phyloP scores from a whole-genome alignment of 768 basidiomycete genomes.

The Amanita exitialis region DNA sequence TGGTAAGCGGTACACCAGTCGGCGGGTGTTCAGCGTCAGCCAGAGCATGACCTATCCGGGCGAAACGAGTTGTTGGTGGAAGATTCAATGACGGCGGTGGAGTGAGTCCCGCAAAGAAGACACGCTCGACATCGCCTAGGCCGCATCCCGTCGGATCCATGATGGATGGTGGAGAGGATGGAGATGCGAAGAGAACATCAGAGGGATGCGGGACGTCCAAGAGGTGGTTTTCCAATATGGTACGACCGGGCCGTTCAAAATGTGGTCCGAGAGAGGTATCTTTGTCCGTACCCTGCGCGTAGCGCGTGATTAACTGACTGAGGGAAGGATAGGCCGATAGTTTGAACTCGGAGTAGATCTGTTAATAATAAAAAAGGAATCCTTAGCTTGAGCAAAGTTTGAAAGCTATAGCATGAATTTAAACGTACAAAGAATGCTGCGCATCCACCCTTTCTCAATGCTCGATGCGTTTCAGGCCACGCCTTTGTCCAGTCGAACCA shows the following conservation, averaged over 20 bases:
- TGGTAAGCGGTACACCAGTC: slow-evolving; percentile 25
- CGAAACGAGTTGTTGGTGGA: slow-evolving; percentile 6
- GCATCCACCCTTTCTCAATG: slow-evolving; percentile 52
- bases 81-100: background rate
- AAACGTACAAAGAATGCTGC: slow-evolving; percentile 62
- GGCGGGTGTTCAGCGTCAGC: slow-evolving; percentile 13
- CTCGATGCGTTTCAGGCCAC: slow-evolving; percentile 58
- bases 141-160: slow-evolving; percentile 14
- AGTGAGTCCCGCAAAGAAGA: slow-evolving; percentile 48
- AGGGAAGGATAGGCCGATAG: slow-evolving; percentile 49
- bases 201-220: slow-evolving; percentile 54
- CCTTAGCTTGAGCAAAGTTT: too few species aligned
- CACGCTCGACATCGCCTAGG: slow-evolving; percentile 35
- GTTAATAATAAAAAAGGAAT: too few species aligned
- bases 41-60: slow-evolving; percentile 3
- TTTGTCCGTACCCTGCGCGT: slow-evolving; percentile 50
- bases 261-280: slow-evolving; percentile 52
- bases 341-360: slow-evolving; percentile 68
- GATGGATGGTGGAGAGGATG: background rate
- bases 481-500: slow-evolving; percentile 72
- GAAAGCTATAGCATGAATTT: background rate
- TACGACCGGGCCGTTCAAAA: slow-evolving; percentile 76
- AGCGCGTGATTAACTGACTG: slow-evolving; percentile 48
- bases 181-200: slow-evolving; percentile 12
- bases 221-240: slow-evolving; percentile 63